Evolutionary conservation across 768 basidiomycete genomes (phyloP).

Genomic region (Kockovaella imperatae): DNA sequence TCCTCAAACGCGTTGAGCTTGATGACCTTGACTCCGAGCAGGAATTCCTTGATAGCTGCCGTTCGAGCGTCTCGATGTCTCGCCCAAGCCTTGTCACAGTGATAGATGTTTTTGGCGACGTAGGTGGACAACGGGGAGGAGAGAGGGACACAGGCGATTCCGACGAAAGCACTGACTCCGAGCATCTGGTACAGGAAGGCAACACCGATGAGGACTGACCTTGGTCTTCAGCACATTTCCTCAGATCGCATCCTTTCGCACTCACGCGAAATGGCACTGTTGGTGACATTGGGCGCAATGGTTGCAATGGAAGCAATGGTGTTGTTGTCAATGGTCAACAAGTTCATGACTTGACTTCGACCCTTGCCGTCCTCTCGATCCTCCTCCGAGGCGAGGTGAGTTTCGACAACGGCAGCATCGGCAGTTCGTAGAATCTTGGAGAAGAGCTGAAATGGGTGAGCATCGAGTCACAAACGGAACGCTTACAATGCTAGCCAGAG

Average conservation of each 20-base stretch:
- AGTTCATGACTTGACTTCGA: conserved; percentile 28
- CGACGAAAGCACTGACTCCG: conserved; percentile 32
- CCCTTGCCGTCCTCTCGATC: conserved; percentile 16
- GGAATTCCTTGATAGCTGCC: conserved; percentile 30
- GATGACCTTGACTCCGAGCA: conserved; percentile 38
- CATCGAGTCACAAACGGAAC: background rate
- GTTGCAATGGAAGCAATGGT: conserved; percentile 24
- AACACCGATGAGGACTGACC: conserved; percentile 26
- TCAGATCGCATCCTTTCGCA: background rate
- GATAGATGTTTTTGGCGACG: conserved; percentile 19
- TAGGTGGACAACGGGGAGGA: conserved; percentile 15
- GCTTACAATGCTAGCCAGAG: conserved; percentile 26
- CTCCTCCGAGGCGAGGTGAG: conserved; percentile 15
- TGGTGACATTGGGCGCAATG: conserved; percentile 17
- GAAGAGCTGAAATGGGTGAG: conserved; percentile 18
- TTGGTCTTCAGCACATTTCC: no score
- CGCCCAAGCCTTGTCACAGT: conserved; percentile 29
- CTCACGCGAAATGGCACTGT: conserved; percentile 20
- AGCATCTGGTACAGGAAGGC: conserved; percentile 31
- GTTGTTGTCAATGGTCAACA: conserved; percentile 30
- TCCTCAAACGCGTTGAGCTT: conserved; percentile 40
- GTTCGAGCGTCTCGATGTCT: conserved; percentile 26
- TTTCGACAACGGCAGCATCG: conserved; percentile 32
- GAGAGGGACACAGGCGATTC: conserved; percentile 29
- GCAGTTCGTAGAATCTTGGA: conserved; percentile 30